Percentiles rank a stretch among this genome's conserved stretches.
phyloP scores from a whole-genome alignment of 495 filamentous ascomycete species.

The Aspergillus coremiiformis region DNA sequence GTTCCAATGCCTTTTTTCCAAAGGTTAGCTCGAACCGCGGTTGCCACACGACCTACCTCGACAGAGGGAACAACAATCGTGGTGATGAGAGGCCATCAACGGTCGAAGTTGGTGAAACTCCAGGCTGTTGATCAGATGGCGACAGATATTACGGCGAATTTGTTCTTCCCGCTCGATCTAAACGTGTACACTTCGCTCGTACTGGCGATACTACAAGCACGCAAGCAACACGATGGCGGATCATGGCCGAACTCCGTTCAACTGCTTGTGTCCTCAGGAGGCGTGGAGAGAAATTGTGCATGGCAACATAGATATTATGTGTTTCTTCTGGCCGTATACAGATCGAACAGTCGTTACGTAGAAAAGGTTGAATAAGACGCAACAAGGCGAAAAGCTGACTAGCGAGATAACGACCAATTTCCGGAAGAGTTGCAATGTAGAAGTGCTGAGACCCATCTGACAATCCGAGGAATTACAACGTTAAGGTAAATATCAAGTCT shows the following conservation, averaged over 20 bases:
- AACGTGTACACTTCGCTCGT: neutral
- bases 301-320: slow-evolving; percentile 4
- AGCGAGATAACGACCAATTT: slow-evolving; percentile 31
- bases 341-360: slow-evolving; percentile 42
- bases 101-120: neutral
- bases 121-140: neutral
- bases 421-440: slow-evolving; percentile 33
- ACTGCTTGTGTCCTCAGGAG: slow-evolving; percentile 6
- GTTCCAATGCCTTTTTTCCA: neutral
- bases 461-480: slow-evolving; percentile 46
- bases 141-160: neutral
- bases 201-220: slow-evolving; percentile 34
- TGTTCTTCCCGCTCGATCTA: neutral
- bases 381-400: slow-evolving; percentile 34
- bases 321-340: slow-evolving; percentile 35
- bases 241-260: slow-evolving; percentile 16
- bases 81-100: neutral
- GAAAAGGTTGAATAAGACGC: slow-evolving; percentile 30
- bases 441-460: slow-evolving; percentile 42
- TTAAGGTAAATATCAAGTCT: slow-evolving; percentile 33
- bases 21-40: neutral
- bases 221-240: slow-evolving; percentile 31
- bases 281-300: slow-evolving; percentile 15
- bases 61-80: too few species aligned
- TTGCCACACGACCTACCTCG: neutral